Conservation (phyloP, 257 asterid genomes). For the Rhazya stricta region DNA sequence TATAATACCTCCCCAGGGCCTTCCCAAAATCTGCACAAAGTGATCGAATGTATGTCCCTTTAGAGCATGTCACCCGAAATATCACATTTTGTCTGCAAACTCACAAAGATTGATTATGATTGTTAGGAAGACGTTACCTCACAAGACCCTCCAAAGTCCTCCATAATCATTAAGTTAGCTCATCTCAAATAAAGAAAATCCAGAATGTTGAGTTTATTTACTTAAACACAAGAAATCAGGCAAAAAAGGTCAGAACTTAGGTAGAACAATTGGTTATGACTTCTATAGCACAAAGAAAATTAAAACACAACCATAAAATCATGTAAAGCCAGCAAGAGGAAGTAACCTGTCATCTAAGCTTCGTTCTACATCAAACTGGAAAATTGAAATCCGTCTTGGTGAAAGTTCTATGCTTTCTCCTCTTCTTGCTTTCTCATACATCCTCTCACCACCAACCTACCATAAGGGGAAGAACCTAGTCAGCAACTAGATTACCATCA, state of each 20-base stretch:
- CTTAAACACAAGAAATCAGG: not conserved
- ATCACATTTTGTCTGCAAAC: constrained; percentile 79
- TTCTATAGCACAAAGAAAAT: not conserved
- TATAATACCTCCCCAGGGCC: constrained; percentile 70
- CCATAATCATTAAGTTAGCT: not conserved
- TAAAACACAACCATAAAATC: not conserved
- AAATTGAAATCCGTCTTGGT: constrained; percentile 80
- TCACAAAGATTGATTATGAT: not conserved
- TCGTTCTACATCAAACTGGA: constrained; percentile 71
- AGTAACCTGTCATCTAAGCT: constrained; percentile 85
- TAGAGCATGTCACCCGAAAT: constrained; percentile 88
- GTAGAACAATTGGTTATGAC: not conserved
- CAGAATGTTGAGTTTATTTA: not conserved
- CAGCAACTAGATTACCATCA: not conserved
- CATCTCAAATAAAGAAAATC: not conserved
- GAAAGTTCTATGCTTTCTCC: constrained; percentile 94
- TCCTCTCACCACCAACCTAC: constrained; percentile 93
- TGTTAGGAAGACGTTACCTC: not conserved
- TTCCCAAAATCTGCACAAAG: constrained; percentile 96
- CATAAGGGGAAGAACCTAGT: constrained; percentile 15
- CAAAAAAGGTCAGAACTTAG: not conserved
- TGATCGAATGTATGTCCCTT: constrained; percentile 91
- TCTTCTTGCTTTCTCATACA: constrained; percentile 96
- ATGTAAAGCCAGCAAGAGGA: not conserved
- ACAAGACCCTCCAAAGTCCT: not conserved